Percentiles rank a stretch among this genome's conserved stretches.
These are phyloP conservation scores for Lepidopterella palustris DNA, from an alignment of 495 filamentous ascomycete species.

Conservation along the genomic window DNA sequence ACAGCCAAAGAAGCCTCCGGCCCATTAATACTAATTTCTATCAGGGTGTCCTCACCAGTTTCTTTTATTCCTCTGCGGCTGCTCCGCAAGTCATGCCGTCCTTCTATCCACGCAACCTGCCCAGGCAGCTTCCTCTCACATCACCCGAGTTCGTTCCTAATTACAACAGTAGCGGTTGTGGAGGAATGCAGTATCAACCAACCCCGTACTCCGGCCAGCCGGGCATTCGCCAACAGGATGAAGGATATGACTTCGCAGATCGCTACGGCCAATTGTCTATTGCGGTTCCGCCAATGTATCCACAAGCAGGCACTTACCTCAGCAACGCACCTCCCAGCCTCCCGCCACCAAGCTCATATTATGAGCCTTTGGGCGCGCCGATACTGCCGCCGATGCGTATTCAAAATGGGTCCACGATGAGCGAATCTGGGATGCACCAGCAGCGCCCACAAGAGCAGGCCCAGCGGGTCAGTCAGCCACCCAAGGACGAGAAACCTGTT, in stretches of 20 bases:
- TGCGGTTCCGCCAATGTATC: constrained; percentile 33
- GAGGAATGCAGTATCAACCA: constrained; percentile 34
- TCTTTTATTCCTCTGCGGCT: constrained; percentile 26
- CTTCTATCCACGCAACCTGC: constrained; percentile 29
- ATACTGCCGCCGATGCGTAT: constrained; percentile 36
- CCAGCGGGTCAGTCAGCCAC: constrained; percentile 19
- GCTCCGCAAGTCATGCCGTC: constrained; percentile 29
- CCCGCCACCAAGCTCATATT: constrained; percentile 29
- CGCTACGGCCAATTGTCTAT: constrained; percentile 32
- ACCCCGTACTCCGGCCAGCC: constrained; percentile 29
- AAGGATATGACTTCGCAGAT: constrained; percentile 33
- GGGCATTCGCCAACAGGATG: constrained; percentile 30
- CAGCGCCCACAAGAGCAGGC: constrained; percentile 26
- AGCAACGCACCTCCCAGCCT: constrained; percentile 18
- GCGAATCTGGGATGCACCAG: constrained; percentile 22
- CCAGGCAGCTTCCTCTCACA: constrained; percentile 33
- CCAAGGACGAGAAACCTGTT: constrained; percentile 38
- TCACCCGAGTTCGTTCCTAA: constrained; percentile 36
- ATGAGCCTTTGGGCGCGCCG: constrained; percentile 33
- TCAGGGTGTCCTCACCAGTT: constrained; percentile 22
- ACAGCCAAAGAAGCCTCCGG: background rate
- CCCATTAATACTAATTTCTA: constrained; percentile 4
- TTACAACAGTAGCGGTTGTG: constrained; percentile 28
- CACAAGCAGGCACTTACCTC: constrained; percentile 27
- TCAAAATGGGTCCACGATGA: constrained; percentile 18